Base-by-base conservation (phyloP, 768 basidiomycete species). In the Tephrocybe rancida region DNA sequence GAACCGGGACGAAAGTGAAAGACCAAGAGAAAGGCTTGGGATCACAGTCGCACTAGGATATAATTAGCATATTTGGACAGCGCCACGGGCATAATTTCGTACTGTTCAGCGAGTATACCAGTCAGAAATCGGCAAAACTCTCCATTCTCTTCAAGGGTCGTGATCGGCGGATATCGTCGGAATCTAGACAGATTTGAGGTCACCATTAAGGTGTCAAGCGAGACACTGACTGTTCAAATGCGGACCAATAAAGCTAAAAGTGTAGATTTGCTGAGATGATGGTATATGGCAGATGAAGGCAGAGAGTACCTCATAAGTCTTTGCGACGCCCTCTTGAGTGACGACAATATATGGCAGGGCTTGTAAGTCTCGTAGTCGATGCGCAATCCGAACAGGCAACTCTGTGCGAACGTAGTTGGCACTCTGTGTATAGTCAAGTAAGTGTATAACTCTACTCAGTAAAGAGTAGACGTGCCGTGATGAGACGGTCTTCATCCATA, bases 341-440 rank as follows among this genome's bases (percentile, higher is more conserved):
- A 94, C 92, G 7, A 93, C 92, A 19, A 89, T 82, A 63, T 90
- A 94, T 3, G 94, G 93, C 43, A 96, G 74, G 1, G 84, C 76
- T 70, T 96, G 94, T 61, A 96, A 76, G 64, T 96, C 94, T 52
- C 90, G 84, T 54, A 95, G 71, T 43, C 94, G 82, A 67, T 95
- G 93, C 3, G 92, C 88, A 62, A 95, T 89, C 32, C 93, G 84
- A 13, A 93, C 85, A 9, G 94, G 93, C 5, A 96, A 72, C 64
- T 96, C 93, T 4, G 89, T 90, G 47, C 92, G 85, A 38, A 96
- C 91, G 70, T 94, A 92, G 67, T 94, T 94, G 48, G 90, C 92
- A 58, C 89, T 92, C 92, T 94, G 5, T 2, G 39, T 14, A 47
- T 21, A 51, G 7, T 21, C 18, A 38, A 30, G 37, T 26, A 11